A percentile compares a stretch with the other conserved stretches of the same genome.
These are phyloP conservation scores for Pythium plurisporium DNA, from an alignment of 352 stramenopile species.

Conservation along the genomic window DNA sequence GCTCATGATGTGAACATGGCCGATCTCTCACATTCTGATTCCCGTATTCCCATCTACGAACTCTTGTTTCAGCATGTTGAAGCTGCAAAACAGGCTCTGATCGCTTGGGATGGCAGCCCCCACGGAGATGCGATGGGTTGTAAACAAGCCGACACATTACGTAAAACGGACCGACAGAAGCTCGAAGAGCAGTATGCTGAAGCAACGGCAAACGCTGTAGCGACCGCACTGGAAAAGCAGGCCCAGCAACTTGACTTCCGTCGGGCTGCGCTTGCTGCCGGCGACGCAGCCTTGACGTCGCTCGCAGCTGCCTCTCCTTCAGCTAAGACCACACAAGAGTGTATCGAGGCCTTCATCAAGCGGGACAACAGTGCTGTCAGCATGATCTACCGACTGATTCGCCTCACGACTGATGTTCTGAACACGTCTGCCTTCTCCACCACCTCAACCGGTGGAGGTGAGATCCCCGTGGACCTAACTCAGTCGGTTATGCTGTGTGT, in stretches of 20 bases:
- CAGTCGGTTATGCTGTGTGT: conserved; percentile 58
- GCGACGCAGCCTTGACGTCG: conserved; percentile 1
- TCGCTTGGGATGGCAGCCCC: conserved; percentile 11
- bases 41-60: conserved; percentile 10
- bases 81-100: neutral
- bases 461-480: conserved; percentile 53
- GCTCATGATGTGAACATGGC: neutral
- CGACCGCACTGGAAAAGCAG: conserved; percentile 35
- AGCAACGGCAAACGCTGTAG: neutral
- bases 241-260: conserved; percentile 43
- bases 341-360: conserved; percentile 53
- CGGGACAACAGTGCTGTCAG: conserved; percentile 52
- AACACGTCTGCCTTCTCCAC: conserved; percentile 34
- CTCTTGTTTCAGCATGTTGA: conserved; percentile 1
- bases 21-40: neutral
- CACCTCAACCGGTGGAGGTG: neutral
- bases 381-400: conserved; percentile 68
- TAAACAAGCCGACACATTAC: conserved; percentile 1
- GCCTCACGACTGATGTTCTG: conserved; percentile 59
- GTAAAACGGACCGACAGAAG: neutral
- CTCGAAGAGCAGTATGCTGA: conserved; percentile 2
- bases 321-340: conserved; percentile 13
- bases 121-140: conserved; percentile 11
- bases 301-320: neutral
- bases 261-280: conserved; percentile 19